Percentiles rank a stretch among this genome's conserved stretches.
phyloP scores from a whole-genome alignment of 176 grass and related monocot species.

The Avena sativa region DNA sequence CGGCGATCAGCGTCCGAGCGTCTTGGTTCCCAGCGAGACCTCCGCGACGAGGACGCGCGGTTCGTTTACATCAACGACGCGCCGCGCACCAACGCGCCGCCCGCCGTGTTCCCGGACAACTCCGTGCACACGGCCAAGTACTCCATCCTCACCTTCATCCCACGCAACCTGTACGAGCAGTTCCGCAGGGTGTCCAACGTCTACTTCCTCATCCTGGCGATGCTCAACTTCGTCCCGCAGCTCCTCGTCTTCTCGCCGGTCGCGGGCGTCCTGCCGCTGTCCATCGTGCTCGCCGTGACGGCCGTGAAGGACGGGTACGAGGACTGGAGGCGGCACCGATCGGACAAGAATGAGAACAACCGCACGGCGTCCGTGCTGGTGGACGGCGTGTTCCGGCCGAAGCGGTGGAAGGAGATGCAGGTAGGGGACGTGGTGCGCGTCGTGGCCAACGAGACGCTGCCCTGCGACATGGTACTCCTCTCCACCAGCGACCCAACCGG shows the following conservation, averaged over 20 bases:
- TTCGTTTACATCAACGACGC: conserved; percentile 92
- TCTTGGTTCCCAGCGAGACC: conserved; percentile 72
- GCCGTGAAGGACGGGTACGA: conserved; percentile 96
- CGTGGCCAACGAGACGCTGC: conserved; percentile 67
- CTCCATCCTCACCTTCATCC: conserved; percentile 78
- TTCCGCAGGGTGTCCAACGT: conserved; percentile 89
- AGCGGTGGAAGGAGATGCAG: conserved; percentile 72
- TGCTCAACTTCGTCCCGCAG: conserved; percentile 83
- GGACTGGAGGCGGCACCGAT: conserved; percentile 88
- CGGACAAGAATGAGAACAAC: conserved; percentile 82
- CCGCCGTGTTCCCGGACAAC: conserved; percentile 61
- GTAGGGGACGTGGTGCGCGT: conserved; percentile 75
- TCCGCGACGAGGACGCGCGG: conserved; percentile 85
- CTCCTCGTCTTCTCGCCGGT: conserved; percentile 65
- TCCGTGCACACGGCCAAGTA: conserved; percentile 81
- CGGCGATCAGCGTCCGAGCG: conserved; percentile 66
- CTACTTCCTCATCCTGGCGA: conserved; percentile 77
- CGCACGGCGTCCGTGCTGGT: conserved; percentile 49
- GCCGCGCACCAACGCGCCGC: conserved; percentile 50
- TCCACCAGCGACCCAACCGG: conserved; percentile 90
- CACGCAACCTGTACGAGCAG: conserved; percentile 95
- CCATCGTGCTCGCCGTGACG: conserved; percentile 80
- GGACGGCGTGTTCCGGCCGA: conserved; percentile 62
- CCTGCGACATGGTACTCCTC: conserved; percentile 95
- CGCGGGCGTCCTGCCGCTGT: conserved; percentile 69